Evolutionary conservation across 176 grass and related monocot species (phyloP), one percentile per base, ranked within the genome.

Genomic region (Oryza nivara): DNA sequence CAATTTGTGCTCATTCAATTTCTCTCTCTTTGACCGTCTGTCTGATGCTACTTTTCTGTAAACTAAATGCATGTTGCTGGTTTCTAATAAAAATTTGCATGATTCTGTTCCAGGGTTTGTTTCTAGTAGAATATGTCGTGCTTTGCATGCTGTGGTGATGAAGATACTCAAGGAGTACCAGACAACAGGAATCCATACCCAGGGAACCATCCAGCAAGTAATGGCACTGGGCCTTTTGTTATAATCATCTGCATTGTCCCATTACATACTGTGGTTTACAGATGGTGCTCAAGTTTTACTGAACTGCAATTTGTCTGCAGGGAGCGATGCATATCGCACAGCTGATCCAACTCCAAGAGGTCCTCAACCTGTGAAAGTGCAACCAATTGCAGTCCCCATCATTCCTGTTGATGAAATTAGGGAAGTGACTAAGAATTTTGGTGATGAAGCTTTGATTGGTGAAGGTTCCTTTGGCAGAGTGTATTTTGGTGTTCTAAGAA

Each of bases 391-490:
- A 72, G 91, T 93, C 44, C 94, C 94, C 63, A 38, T 65, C 58
- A 85, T 96, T 78, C 84, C 87, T 47, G 78, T 96, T 22, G 91
- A 96, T 35, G 94, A 96, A 87, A 91, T 96, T 73, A 85, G 78
- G 81, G 94, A 96, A 79, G 86, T 93, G 12, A 96, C 94, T 4
- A 91, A 93, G 66, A 87, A 79, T 89, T 96, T 96, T 80, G 89
- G 84, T 17, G 94, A 93, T 91, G 91, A 92, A 67, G 88, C 94
- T 73, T 86, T 96, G 78, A 93, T 96, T 86, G 94, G 94, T 15
- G 94, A 96, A 68, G 94, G 91, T 16, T 96, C 94, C 66, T 96
- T 93, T 70, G 94, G 94, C 40, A 93, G 89, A 92, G 88, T 96
- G 54, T 96, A 93, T 77, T 89, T 88, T 66, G 94, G 86, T 88